A percentile compares a stretch with the other conserved stretches of the same genome.
These are phyloP conservation scores for Hirschfeldia incana DNA, from an alignment of 345 rosid species.

Conservation along the genomic window DNA sequence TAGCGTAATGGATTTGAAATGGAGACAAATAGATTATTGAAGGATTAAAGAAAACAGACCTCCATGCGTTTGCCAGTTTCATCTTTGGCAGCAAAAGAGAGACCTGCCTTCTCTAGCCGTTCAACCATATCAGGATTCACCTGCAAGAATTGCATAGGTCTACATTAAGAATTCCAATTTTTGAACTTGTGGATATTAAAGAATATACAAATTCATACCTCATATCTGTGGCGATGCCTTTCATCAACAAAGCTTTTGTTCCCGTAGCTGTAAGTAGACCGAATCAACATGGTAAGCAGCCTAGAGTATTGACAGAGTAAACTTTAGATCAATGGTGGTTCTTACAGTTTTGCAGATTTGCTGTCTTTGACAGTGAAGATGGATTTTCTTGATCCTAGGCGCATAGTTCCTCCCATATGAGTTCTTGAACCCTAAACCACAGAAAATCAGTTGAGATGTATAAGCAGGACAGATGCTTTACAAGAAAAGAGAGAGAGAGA, in stretches of 20 bases:
- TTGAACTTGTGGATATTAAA: not conserved
- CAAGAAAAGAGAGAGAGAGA: not conserved
- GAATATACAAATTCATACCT: conserved; percentile 48
- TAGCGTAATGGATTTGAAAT: conserved; percentile 1
- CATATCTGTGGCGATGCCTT: conserved; percentile 97
- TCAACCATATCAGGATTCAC: conserved; percentile 89
- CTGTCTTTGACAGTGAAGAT: conserved; percentile 62
- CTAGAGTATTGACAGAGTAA: not conserved
- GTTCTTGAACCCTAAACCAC: conserved; percentile 79
- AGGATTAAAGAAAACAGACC: conserved; percentile 44
- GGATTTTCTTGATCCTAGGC: conserved; percentile 86
- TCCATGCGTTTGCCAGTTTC: conserved; percentile 91
- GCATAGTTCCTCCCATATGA: conserved; percentile 98
- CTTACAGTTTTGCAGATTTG: conserved; percentile 82
- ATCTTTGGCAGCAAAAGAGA: conserved; percentile 87
- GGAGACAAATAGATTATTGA: not conserved
- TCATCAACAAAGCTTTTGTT: conserved; percentile 66
- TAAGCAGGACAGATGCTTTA: not conserved
- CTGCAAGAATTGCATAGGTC: conserved; percentile 39
- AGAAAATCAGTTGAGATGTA: not conserved
- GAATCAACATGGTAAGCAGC: conserved; percentile 1
- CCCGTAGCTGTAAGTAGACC: conserved; percentile 55
- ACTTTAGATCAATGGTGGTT: conserved; percentile 16
- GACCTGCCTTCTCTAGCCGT: conserved; percentile 71
- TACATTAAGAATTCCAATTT: conserved; percentile 11